Evolutionary conservation across 2,329 filamentous ascomycete species (phyloP).

Genomic region (Penicillium sp.): DNA sequence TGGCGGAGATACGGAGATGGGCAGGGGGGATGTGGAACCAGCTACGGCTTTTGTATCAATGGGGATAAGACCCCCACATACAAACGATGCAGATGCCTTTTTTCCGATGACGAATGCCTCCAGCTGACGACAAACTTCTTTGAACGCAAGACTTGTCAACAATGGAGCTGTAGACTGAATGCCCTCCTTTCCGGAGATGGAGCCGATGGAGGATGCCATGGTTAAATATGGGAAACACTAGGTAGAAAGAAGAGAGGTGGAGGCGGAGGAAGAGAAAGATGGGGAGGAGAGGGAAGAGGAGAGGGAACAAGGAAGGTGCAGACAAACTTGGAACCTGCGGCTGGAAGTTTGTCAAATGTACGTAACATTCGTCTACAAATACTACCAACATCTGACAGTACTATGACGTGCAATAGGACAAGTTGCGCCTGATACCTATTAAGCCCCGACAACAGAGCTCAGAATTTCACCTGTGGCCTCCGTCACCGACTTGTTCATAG

Average conservation of each 20-base stretch:
- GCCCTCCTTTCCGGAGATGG: not conserved
- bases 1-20: not conserved
- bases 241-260: not conserved
- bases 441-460: not conserved
- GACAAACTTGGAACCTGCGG: not conserved
- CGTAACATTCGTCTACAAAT: not conserved
- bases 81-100: not conserved
- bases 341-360: no score
- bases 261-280: not conserved
- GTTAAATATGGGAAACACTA: no score
- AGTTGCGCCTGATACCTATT: no score
- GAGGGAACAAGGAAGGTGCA: not conserved
- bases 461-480: not conserved
- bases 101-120: not conserved
- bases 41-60: not conserved
- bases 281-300: not conserved
- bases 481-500: not conserved
- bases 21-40: not conserved
- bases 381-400: not conserved
- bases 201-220: not conserved
- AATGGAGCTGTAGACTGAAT: not conserved
- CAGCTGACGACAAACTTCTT: not conserved
- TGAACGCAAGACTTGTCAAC: not conserved
- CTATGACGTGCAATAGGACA: not conserved
- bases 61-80: not conserved